Conservation (phyloP, 2,329 filamentous ascomycete genomes). For the Ramichloridium luteum region DNA sequence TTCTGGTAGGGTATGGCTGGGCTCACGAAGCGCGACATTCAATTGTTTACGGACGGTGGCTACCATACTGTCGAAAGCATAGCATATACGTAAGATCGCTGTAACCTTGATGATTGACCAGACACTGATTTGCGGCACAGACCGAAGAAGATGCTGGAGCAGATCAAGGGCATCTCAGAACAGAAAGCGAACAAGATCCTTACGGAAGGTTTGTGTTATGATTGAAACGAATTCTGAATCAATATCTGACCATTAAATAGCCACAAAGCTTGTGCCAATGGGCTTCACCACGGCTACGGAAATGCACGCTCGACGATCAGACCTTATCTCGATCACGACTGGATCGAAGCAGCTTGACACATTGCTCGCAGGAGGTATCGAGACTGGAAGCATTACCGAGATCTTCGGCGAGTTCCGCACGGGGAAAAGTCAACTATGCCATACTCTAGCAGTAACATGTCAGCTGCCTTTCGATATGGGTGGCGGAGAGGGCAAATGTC, state of each 20-base stretch:
- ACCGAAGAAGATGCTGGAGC: slow-evolving; percentile 64
- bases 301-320: slow-evolving; percentile 93
- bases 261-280: slow-evolving; percentile 94
- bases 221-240: background rate
- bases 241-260: slow-evolving; percentile 36
- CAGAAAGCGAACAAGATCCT: slow-evolving; percentile 89
- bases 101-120: too few species aligned
- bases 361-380: slow-evolving; percentile 81
- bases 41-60: slow-evolving; percentile 79
- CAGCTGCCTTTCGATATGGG: slow-evolving; percentile 98
- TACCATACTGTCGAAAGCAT: slow-evolving; percentile 94
- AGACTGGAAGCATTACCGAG: slow-evolving; percentile 96
- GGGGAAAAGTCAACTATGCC: slow-evolving; percentile 96
- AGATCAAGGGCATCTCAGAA: slow-evolving; percentile 96
- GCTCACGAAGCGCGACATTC: slow-evolving; percentile 89
- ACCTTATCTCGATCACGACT: slow-evolving; percentile 95
- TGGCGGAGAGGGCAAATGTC: slow-evolving; percentile 91
- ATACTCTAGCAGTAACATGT: slow-evolving; percentile 96
- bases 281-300: slow-evolving; percentile 98
- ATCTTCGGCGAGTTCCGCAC: slow-evolving; percentile 97
- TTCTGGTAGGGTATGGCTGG: slow-evolving; percentile 64
- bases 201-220: slow-evolving; percentile 71
- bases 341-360: slow-evolving; percentile 97
- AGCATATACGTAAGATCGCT: slow-evolving; percentile 81
- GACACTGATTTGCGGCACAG: slow-evolving; percentile 25